Evolutionary conservation across 202 grass and related monocot genomes (phyloP).

Genomic region (Musa balbisiana): DNA sequence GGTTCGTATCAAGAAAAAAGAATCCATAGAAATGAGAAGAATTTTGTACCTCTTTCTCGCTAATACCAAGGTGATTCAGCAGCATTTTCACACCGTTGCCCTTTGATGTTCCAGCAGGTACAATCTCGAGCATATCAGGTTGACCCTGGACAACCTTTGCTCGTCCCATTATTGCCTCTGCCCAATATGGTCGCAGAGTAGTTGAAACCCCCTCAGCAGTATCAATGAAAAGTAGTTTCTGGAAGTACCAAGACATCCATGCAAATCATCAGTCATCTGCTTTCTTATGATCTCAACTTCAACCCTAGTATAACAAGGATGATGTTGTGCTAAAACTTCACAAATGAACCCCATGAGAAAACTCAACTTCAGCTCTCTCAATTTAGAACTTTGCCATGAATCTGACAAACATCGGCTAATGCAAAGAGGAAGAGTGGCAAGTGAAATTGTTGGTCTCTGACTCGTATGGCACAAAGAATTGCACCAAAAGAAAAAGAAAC

Average conservation of each 20-base stretch:
- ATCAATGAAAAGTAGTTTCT: constrained; percentile 91
- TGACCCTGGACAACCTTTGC: constrained; percentile 70
- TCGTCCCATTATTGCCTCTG: constrained; percentile 47
- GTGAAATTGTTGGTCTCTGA: too few relatives aligned
- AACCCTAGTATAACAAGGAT: not conserved
- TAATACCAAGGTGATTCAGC: constrained; percentile 68
- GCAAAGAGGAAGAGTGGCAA: too few relatives aligned
- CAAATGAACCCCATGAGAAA: not conserved
- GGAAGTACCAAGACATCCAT: constrained; percentile 20
- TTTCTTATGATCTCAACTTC: not conserved
- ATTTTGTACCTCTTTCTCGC: constrained; percentile 55
- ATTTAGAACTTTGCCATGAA: not conserved
- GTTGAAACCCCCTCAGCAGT: constrained; percentile 61
- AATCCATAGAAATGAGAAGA: not conserved
- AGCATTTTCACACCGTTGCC: constrained; percentile 74
- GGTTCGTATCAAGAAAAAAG: constrained; percentile 4
- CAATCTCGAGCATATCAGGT: constrained; percentile 95
- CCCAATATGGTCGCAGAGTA: constrained; percentile 74
- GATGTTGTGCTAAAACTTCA: not conserved
- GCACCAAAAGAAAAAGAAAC: too few relatives aligned
- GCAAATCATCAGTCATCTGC: constrained; percentile 16
- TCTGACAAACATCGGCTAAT: not conserved
- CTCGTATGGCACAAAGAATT: too few relatives aligned
- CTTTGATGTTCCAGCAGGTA: constrained; percentile 77
- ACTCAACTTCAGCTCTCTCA: not conserved